Conservation (phyloP, 2,329 filamentous ascomycete species). For the Beauveria pseudobassiana region DNA sequence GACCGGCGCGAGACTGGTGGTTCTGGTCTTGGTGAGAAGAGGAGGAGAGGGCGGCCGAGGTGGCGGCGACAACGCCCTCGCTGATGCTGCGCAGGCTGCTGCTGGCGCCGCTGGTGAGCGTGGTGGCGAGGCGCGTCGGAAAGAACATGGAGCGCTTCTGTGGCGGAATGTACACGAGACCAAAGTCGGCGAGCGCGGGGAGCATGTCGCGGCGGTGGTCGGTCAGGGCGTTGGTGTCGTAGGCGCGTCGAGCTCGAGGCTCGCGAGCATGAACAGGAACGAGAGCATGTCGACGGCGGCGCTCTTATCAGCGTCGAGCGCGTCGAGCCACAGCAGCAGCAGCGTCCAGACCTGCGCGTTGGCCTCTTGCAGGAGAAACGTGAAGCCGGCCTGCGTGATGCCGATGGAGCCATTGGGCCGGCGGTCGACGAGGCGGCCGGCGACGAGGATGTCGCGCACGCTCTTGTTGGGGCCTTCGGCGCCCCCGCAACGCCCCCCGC, state of each 20-base stretch:
- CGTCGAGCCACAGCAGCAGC: slow-evolving; percentile 85
- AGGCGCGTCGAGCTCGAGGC: slow-evolving; percentile 82
- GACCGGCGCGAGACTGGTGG: slow-evolving; percentile 21
- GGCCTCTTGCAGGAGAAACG: slow-evolving; percentile 87
- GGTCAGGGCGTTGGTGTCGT: slow-evolving; percentile 78
- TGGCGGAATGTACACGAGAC: slow-evolving; percentile 70
- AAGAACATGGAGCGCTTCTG: slow-evolving; percentile 61
- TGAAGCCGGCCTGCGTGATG: slow-evolving; percentile 91
- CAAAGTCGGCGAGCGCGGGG: slow-evolving; percentile 84
- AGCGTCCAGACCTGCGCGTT: slow-evolving; percentile 97
- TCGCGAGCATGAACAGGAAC: slow-evolving; percentile 93
- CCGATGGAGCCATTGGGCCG: slow-evolving; percentile 56
- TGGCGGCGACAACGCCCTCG: slow-evolving; percentile 61
- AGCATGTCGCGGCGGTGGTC: slow-evolving; percentile 80
- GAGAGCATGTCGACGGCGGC: slow-evolving; percentile 85
- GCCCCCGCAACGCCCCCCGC: slow-evolving; percentile 20
- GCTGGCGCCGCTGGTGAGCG: slow-evolving; percentile 76
- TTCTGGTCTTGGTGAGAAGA: slow-evolving; percentile 24
- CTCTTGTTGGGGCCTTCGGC: slow-evolving; percentile 57
- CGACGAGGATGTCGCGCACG: slow-evolving; percentile 76
- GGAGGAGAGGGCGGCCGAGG: slow-evolving; percentile 33
- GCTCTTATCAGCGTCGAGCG: slow-evolving; percentile 52
- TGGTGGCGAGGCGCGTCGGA: slow-evolving; percentile 89
- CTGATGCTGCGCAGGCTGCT: slow-evolving; percentile 61
- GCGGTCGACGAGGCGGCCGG: slow-evolving; percentile 70